Evolutionary conservation across 2,329 filamentous ascomycete genomes (phyloP), one percentile per base, ranked within the genome.

Genomic region (Helotiales sp.): DNA sequence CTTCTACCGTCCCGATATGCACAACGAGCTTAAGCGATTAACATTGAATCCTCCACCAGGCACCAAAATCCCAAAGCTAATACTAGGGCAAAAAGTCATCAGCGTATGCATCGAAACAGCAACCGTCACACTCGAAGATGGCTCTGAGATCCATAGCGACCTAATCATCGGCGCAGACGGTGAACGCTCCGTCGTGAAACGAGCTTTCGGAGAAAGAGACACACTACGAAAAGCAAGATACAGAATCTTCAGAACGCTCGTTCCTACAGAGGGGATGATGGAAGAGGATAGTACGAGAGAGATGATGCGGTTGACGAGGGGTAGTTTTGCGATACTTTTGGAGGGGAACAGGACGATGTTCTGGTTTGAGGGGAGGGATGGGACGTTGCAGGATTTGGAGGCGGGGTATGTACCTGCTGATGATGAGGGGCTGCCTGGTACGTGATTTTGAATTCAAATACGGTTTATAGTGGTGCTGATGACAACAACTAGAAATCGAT

Each of bases 311-410:
- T 5, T 38, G n/a, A 54, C 52, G 3, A 54, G 29, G 13, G 24
- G 31, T 4, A 47, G 15, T 13, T 54, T 54, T 34, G 29, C 40
- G 3, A 54, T 38, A 5, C 47, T 54, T 22, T 30, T 25, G 10
- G 25, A 47, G 13, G 52, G 42, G 6, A 54, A 33, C 1, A 54
- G 22, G 19, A 54, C 38, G 22, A 13, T 54, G n/a, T 47, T 46
- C 27, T 54, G 40, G 52, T 54, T 47, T 38, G 52, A 54, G 29
- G 52, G 52, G 2, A 47, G 52, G 24, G 42, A 54, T 27, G 52
- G 52, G 10, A 25, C 47, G 9, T 30, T 54, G 10, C 52, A 54
- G 19, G 52, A 54, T 34, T 17, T 54, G 7, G 52, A 54, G 29
- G 52, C 40, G n/a, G 52, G 52, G 13, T 54, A 54, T 54, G 38